Evolutionary conservation across 306 rosid species (phyloP), one percentile per base, ranked within the genome.

Genomic region (Gastrolobium villosum): DNA sequence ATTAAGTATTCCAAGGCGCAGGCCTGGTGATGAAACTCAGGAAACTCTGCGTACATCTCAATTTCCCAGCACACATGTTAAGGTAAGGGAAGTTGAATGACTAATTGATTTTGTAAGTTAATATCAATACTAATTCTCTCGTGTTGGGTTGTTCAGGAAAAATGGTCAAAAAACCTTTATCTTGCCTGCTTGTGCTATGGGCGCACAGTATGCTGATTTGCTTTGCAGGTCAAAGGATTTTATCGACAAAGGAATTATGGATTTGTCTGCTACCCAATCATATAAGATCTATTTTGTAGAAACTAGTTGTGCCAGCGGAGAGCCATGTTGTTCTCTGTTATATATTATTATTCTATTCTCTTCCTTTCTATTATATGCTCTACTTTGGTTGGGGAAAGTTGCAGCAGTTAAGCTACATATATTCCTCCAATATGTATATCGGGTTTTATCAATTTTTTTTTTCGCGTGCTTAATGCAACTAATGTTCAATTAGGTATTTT

Each of bases 11-110:
- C 97, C 98, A 2, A 87, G 90, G 82, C 94, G 96, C 81, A 92
- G 81, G 83, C 98, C 89, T 26, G 84, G 82, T 7, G 99, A 95
- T 28, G 99, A 95, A 86, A 95, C 99, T 48, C 99, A 95, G 81
- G 99, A 95, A 88, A 95, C 99, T 4, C 79, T 95, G 45, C 96
- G 99, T 1, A 92, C 99, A 67, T 88, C 98, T 26, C 99, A 95
- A 84, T 94, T 94, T 84, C 99, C 99, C 28, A 94, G 97, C 82
- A 80, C 94, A 37, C 98, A 94, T 86, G 96, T 94, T 30, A 94
- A 94, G 97, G 97, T 94, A 88, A 41, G 56, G 11, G 14, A 54
- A 28, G 60, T 48, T 44, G 57, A 66, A 77, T 56, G 41, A 48
- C 7, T 56, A 10, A 1, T 35, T 48, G 82, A 5, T 35, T 43